phyloP scores from a whole-genome alignment of 2,329 filamentous ascomycete species.

The Didymella keratinophila region DNA sequence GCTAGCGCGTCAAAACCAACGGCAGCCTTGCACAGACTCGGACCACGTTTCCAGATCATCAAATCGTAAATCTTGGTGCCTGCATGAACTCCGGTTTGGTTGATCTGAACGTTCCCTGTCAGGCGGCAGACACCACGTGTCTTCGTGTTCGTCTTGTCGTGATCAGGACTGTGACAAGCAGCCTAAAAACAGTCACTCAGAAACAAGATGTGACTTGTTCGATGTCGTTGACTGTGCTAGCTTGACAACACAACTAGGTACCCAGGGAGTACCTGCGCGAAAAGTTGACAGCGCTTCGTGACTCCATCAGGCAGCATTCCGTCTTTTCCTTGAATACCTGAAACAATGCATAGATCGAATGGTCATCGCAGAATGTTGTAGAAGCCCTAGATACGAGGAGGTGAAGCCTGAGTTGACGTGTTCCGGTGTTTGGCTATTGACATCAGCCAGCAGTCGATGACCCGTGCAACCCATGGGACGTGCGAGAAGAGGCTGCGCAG shows the following conservation, averaged over 20 bases:
- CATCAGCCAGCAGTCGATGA: slow-evolving; percentile 12
- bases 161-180: slow-evolving; percentile 1
- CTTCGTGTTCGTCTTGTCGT: background rate
- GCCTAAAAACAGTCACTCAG: background rate
- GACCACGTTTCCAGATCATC: slow-evolving; percentile 13
- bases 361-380: slow-evolving; percentile 1
- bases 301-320: slow-evolving; percentile 13
- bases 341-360: background rate
- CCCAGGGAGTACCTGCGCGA: slow-evolving; percentile 1
- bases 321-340: slow-evolving; percentile 5
- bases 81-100: slow-evolving; percentile 5
- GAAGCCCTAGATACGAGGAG: slow-evolving; percentile 1
- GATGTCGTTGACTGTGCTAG: slow-evolving; percentile 4
- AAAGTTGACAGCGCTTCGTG: background rate
- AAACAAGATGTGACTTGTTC: background rate
- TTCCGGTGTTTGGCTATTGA: slow-evolving; percentile 10
- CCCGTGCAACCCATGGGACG: slow-evolving; percentile 22
- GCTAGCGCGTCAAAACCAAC: slow-evolving; percentile 2
- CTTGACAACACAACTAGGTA: slow-evolving; percentile 8
- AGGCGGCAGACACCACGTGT: slow-evolving; percentile 11
- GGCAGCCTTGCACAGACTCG: slow-evolving; percentile 10
- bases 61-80: background rate
- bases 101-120: background rate
- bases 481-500: slow-evolving; percentile 15
- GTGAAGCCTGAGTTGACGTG: slow-evolving; percentile 21